Percentiles rank a stretch among this genome's conserved stretches.
These are phyloP conservation scores for Leccinum imitatum DNA, from an alignment of 768 basidiomycete species.

Conservation along the genomic window DNA sequence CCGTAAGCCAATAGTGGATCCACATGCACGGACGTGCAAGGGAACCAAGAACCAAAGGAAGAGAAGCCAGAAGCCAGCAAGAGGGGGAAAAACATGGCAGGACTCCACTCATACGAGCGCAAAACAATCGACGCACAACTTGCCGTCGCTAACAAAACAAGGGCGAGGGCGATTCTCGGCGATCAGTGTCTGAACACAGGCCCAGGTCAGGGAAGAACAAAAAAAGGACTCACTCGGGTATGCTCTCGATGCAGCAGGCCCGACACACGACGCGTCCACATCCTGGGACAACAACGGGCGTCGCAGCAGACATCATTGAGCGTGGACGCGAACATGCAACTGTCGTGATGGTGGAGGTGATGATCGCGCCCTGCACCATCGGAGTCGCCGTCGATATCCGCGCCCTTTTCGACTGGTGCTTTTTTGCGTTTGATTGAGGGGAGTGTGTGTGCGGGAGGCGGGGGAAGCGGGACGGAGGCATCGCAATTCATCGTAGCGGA, in stretches of 20 bases:
- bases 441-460: not conserved
- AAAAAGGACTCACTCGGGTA: constrained; percentile 30
- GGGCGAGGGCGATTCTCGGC: too few relatives aligned
- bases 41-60: too few relatives aligned
- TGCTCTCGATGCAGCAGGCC: constrained; percentile 37
- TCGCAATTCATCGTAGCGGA: constrained; percentile 25
- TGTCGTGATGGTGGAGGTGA: too few relatives aligned
- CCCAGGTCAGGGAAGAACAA: not conserved
- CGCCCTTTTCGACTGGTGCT: constrained; percentile 20
- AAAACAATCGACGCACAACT: constrained; percentile 33
- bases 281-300: constrained; percentile 25
- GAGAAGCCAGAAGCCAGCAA: too few relatives aligned
- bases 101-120: constrained; percentile 18
- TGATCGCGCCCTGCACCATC: not conserved
- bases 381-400: constrained; percentile 13
- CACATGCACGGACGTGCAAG: too few relatives aligned
- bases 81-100: too few relatives aligned
- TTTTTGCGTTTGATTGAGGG: constrained; percentile 30
- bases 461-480: not conserved
- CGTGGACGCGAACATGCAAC: not conserved
- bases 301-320: constrained; percentile 5
- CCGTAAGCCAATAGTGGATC: too few relatives aligned
- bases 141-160: constrained; percentile 25
- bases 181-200: constrained; percentile 11
- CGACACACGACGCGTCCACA: constrained; percentile 38